Conservation (phyloP, 768 basidiomycete genomes). For the Mycena venus region DNA sequence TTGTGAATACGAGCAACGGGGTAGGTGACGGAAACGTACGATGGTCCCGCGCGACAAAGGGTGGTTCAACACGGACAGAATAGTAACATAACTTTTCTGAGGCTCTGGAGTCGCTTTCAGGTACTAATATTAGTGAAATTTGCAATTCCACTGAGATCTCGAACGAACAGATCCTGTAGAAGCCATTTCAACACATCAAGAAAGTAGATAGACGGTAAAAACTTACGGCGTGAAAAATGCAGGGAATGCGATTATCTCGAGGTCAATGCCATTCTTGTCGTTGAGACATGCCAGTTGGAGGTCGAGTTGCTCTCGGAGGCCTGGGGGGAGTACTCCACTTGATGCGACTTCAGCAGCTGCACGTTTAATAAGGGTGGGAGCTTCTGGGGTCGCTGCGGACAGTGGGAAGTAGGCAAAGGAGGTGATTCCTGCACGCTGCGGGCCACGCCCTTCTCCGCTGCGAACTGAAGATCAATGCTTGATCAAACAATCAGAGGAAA, state of each 20-base stretch:
- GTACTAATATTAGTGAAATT: not conserved
- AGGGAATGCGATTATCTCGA: conserved; percentile 44
- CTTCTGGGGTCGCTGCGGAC: conserved; percentile 30
- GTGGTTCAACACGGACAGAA: not conserved
- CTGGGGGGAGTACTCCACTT: conserved; percentile 43
- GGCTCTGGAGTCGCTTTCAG: conserved; percentile 48
- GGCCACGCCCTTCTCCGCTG: not conserved
- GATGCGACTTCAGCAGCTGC: conserved; percentile 34
- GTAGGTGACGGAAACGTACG: not conserved
- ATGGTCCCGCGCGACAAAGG: not conserved
- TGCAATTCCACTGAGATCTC: not conserved
- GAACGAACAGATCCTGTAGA: not conserved
- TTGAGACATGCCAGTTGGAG: conserved; percentile 27
- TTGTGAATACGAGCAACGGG: not conserved
- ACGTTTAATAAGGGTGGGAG: conserved; percentile 33
- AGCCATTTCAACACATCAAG: not conserved
- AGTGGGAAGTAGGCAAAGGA: conserved; percentile 46
- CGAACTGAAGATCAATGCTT: not conserved
- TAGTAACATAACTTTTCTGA: conserved; percentile 27
- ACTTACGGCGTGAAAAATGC: conserved; percentile 7
- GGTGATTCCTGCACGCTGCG: conserved; percentile 34
- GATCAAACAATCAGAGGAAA: not conserved
- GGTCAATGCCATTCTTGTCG: conserved; percentile 31
- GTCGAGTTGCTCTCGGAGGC: conserved; percentile 37
- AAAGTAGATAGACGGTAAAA: not conserved